These are phyloP conservation scores for Trichoderma semiorbis DNA, from an alignment of 2,329 filamentous ascomycete genomes.

Conservation along the genomic window DNA sequence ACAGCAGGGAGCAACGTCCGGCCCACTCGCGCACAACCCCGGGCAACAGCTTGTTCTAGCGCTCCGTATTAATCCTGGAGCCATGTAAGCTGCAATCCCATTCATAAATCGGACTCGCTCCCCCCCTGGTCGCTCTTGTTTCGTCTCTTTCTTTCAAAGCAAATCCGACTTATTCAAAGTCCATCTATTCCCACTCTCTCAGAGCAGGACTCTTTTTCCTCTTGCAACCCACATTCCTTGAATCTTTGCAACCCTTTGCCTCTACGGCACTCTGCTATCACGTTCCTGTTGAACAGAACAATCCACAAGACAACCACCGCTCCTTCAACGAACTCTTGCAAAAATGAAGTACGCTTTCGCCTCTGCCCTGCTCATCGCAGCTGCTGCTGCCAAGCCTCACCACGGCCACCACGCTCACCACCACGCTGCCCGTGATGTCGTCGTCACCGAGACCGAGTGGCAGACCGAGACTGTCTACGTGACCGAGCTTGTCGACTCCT, in stretches of 20 bases:
- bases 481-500: constrained; percentile 47
- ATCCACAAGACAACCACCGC: neutral
- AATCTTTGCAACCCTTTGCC: constrained; percentile 26
- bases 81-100: neutral
- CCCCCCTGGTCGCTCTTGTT: constrained; percentile 6
- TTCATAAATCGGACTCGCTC: constrained; percentile 5
- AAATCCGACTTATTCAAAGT: constrained; percentile 12
- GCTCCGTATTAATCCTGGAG: constrained; percentile 16
- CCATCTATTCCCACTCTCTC: constrained; percentile 12
- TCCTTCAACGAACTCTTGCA: neutral
- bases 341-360: constrained; percentile 42
- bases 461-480: constrained; percentile 48
- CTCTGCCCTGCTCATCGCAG: constrained; percentile 35
- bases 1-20: neutral
- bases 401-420: constrained; percentile 38
- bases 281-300: constrained; percentile 20
- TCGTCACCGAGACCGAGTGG: constrained; percentile 50
- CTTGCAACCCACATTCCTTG: constrained; percentile 19
- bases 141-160: neutral
- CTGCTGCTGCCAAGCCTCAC: constrained; percentile 51
- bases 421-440: constrained; percentile 32
- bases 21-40: neutral
- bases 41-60: constrained; percentile 9
- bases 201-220: constrained; percentile 16
- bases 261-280: constrained; percentile 10